These are phyloP conservation scores for Penicillium sp. DNA, from an alignment of 2,329 filamentous ascomycete genomes.

Conservation along the genomic window DNA sequence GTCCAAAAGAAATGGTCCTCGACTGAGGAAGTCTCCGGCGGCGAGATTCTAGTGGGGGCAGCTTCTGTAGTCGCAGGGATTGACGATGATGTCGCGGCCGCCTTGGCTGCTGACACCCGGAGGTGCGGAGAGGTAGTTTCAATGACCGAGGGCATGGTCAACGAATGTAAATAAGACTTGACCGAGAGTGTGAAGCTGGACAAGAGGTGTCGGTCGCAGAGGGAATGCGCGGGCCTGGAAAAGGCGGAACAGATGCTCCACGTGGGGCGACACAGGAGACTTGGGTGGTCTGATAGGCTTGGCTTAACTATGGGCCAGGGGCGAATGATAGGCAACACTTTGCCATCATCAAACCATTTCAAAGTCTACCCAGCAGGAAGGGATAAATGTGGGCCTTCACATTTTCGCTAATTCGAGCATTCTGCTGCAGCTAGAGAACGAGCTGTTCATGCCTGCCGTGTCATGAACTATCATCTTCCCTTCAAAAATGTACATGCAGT, in stretches of 20 bases:
- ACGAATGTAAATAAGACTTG: neutral
- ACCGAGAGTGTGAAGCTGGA: constrained; percentile 7
- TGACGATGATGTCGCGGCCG: constrained; percentile 9
- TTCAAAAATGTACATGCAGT: no score
- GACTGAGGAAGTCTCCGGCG: constrained; percentile 38
- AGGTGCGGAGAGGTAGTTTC: constrained; percentile 41
- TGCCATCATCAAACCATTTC: neutral
- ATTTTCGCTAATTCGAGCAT: no score
- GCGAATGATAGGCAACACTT: neutral
- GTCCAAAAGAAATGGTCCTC: constrained; percentile 90
- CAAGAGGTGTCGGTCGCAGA: constrained; percentile 16
- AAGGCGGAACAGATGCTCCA: constrained; percentile 38
- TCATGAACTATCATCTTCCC: no score
- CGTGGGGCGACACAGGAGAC: constrained; percentile 40
- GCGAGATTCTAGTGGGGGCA: constrained; percentile 32
- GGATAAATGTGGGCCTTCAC: no score
- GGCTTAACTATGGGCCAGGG: neutral
- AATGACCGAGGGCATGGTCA: constrained; percentile 36
- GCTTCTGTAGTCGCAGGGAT: constrained; percentile 24
- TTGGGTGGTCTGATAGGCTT: constrained; percentile 17
- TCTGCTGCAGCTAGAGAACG: no score
- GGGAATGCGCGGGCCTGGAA: constrained; percentile 22
- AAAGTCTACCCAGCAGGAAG: neutral
- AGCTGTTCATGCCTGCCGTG: no score
- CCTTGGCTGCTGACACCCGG: constrained; percentile 38